Conservation (phyloP, 2,329 filamentous ascomycete genomes). For the Penicillium sp. region DNA sequence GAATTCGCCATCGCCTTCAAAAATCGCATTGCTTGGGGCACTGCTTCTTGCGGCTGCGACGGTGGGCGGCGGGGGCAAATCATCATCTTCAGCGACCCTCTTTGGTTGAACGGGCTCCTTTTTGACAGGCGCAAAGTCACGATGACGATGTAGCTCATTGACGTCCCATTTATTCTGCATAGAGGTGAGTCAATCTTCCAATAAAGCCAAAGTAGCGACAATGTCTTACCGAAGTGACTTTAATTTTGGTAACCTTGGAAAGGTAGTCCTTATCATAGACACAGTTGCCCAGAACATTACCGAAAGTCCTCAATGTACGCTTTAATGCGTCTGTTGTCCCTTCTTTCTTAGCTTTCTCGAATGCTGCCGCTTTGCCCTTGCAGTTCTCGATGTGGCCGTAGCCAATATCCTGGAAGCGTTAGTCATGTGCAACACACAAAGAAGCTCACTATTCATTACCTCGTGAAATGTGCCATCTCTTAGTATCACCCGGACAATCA, state of each 20-base stretch:
- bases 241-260: constrained; percentile 84
- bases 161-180: constrained; percentile 69
- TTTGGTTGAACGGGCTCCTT: constrained; percentile 50
- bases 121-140: constrained; percentile 66
- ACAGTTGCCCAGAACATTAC: constrained; percentile 96
- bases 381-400: constrained; percentile 97
- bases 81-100: constrained; percentile 49
- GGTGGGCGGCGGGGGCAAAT: constrained; percentile 43
- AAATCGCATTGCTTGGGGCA: constrained; percentile 29
- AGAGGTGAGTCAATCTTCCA: constrained; percentile 14
- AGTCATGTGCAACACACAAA: background rate
- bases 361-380: constrained; percentile 90
- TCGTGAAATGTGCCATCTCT: constrained; percentile 96
- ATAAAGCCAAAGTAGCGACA: background rate
- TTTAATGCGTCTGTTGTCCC: constrained; percentile 94
- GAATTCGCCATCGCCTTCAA: constrained; percentile 45
- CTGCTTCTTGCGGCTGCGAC: constrained; percentile 28
- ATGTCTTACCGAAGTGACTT: constrained; percentile 62
- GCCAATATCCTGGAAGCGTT: constrained; percentile 68
- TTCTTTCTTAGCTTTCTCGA: constrained; percentile 99
- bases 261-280: constrained; percentile 97
- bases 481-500: constrained; percentile 86
- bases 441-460: constrained; percentile 33
- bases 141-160: constrained; percentile 76
- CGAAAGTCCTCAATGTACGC: constrained; percentile 84